Base-by-base conservation (phyloP, 2,329 filamentous ascomycete genomes). In the Talaromyces rugulosus region DNA sequence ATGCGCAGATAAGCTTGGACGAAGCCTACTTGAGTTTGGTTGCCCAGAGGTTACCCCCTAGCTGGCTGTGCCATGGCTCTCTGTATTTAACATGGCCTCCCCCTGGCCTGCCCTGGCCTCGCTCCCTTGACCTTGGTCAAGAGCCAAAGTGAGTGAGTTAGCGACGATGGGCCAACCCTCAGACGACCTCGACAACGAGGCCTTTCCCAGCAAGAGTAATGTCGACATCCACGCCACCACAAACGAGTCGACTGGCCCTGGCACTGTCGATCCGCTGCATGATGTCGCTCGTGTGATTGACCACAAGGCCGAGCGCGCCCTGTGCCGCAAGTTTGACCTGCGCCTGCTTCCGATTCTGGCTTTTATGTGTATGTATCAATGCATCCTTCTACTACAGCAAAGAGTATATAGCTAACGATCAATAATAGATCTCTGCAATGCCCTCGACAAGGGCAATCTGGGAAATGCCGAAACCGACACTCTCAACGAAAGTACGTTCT, bases 401-500 rank as follows among this genome's bases (percentile, higher is more conserved):
- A 7, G 44, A 27, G 33, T 12, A 14, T 16, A 36, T 23, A 7
- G 31, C 16, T 28, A 18, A 44, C 42, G 23, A 28, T 31, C 14
- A 12, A 55, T 34, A 16, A 28, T 56, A 78, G 85, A 87, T 62
- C 76, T 87, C 8, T 86, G 83, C 72, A 82, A 82, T 71, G 76
- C 78, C 5, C 74, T 82, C 4, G 81, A 83, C 66, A 82, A 82
- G 61, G 75, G 75, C 51, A 83, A 84, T 57, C 47, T 80, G 44
- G 82, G 83, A 58, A 87, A 87, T 69, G 84, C 84, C 2, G 77
- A 87, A 70, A 87, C 85, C 0, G 82, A 78, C 59, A 81, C 81
- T 0, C 73, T 86, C 67, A 72, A 70, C 52, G 64, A 72, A 16
- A 74, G 75, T 77, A 71, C 12, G 52, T 36, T 23, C 9, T 18